Evolutionary conservation across 495 filamentous ascomycete genomes (phyloP).

Genomic region (Daldinia decipiens): DNA sequence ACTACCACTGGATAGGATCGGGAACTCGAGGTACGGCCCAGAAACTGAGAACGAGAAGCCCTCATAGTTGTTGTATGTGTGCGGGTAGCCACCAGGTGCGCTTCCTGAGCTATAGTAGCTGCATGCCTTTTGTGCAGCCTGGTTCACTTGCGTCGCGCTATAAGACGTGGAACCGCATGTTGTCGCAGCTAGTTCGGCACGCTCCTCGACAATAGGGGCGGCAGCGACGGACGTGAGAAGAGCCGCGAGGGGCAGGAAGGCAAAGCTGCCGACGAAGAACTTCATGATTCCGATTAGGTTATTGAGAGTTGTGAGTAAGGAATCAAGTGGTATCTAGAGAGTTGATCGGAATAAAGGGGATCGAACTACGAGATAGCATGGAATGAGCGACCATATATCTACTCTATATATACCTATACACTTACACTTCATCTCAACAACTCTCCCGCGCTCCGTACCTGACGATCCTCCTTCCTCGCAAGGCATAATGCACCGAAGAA

Average conservation of each 20-base stretch:
- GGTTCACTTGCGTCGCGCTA: conserved; percentile 52
- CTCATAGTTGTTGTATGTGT: conserved; percentile 74
- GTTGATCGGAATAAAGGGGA: neutral
- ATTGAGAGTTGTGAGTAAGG: neutral
- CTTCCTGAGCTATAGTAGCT: conserved; percentile 53
- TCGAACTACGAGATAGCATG: conserved; percentile 1
- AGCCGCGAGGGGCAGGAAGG: conserved; percentile 41
- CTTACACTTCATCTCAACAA: neutral
- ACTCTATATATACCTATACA: conserved; percentile 24
- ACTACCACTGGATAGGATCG: conserved; percentile 62
- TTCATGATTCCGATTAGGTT: conserved; percentile 27
- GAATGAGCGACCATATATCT: neutral
- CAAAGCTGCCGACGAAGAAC: conserved; percentile 18
- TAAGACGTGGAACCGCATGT: conserved; percentile 63
- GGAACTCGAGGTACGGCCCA: conserved; percentile 73
- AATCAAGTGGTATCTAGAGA: neutral
- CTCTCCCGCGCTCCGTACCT: conserved; percentile 11
- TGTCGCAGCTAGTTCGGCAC: conserved; percentile 40
- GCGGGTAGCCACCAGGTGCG: conserved; percentile 64
- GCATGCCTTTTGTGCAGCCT: conserved; percentile 47
- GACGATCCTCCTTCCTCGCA: conserved; percentile 42
- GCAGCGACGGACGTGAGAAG: conserved; percentile 32
- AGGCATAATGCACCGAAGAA: conserved; percentile 34
- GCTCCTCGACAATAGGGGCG: conserved; percentile 41
- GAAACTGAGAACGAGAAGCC: conserved; percentile 67